phyloP scores from a whole-genome alignment of 371 early-diverging fungal genomes.

The Mortierella sp. region DNA sequence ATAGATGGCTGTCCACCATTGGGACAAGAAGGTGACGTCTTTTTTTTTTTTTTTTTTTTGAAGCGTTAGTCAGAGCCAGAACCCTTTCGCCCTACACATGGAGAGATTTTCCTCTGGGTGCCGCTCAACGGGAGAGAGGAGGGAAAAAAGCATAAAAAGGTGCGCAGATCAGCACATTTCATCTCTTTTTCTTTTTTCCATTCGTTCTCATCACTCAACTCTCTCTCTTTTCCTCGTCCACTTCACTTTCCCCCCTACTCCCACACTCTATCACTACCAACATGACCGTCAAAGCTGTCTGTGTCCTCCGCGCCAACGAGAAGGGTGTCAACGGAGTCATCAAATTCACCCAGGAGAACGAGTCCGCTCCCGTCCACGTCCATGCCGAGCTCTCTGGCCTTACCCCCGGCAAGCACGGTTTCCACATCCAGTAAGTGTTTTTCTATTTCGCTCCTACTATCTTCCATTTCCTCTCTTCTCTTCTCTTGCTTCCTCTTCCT shows the following conservation, averaged over 20 bases:
- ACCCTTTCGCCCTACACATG: too few species aligned
- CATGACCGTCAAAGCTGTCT: conserved; percentile 77
- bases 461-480: too few species aligned
- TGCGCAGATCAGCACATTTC: background rate
- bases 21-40: too few species aligned
- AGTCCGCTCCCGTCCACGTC: conserved; percentile 63
- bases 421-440: conserved; percentile 82
- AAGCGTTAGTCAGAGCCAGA: too few species aligned
- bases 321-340: conserved; percentile 73
- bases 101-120: too few species aligned
- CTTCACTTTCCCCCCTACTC: conserved; percentile 2
- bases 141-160: too few species aligned
- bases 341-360: conserved; percentile 72
- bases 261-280: conserved; percentile 22
- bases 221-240: background rate
- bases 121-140: too few species aligned
- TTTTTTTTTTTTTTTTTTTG: too few species aligned
- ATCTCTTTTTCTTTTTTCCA: background rate
- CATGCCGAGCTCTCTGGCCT: conserved; percentile 71
- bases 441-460: too few species aligned
- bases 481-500: too few species aligned
- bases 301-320: conserved; percentile 65
- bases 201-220: background rate
- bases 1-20: too few species aligned
- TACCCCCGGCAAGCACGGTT: conserved; percentile 83